A percentile compares a stretch with the other conserved stretches of the same genome.
Evolutionary conservation across 306 rosid species (phyloP).

Genomic region (Ochetophila trinervis): DNA sequence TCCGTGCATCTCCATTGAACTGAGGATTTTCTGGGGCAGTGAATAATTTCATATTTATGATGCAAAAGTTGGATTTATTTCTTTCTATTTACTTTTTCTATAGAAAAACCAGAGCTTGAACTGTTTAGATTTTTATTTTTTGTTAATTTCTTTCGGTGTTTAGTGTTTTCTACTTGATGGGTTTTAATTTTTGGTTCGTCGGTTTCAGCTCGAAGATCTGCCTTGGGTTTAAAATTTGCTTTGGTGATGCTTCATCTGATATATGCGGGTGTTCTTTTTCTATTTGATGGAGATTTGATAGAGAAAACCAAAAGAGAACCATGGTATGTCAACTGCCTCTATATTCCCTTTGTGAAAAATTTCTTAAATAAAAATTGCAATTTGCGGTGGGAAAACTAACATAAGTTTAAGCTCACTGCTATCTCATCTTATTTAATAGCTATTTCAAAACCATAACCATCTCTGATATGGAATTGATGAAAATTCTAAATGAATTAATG

Average conservation of each 20-base stretch:
- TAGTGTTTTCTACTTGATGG: neutral
- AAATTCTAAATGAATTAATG: neutral
- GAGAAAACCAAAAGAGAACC: slow-evolving; percentile 70
- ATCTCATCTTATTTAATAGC: no score
- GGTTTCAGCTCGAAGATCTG: slow-evolving; percentile 77
- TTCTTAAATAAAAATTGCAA: neutral
- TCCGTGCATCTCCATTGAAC: neutral
- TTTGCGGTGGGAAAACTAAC: neutral
- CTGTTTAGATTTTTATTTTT: neutral
- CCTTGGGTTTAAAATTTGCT: slow-evolving; percentile 67
- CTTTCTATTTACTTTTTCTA: neutral
- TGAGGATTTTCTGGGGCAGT: neutral
- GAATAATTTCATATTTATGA: neutral
- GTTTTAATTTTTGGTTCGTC: slow-evolving; percentile 14
- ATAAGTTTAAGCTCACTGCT: neutral
- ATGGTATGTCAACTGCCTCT: slow-evolving; percentile 43
- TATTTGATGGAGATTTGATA: slow-evolving; percentile 66
- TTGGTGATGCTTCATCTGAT: slow-evolving; percentile 66
- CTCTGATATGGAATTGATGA: no score
- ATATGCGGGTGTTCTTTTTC: slow-evolving; percentile 64
- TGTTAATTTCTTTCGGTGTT: neutral
- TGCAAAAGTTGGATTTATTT: neutral
- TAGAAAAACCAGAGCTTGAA: slow-evolving; percentile 1
- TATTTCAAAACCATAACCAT: no score
- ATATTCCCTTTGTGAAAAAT: slow-evolving; percentile 3